Conservation (phyloP, 2,329 filamentous ascomycete genomes). For the Cryphonectria nitschkei region DNA sequence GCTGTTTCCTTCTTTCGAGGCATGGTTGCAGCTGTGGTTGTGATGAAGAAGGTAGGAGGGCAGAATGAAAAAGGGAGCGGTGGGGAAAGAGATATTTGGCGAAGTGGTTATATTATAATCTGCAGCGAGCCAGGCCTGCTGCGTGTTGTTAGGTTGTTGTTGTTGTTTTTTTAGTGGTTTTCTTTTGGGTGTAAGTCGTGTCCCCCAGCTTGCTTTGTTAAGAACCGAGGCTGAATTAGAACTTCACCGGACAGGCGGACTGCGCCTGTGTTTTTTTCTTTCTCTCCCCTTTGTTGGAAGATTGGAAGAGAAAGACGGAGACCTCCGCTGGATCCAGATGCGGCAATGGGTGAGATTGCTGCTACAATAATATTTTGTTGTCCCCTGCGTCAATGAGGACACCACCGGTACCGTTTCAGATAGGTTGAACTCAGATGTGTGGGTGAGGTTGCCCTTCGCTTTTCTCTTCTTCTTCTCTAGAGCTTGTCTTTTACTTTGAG, state of each 20-base stretch:
- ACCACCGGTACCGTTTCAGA: not conserved
- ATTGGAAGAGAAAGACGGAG: not conserved
- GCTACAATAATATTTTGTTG: not conserved
- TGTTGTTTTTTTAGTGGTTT: too few species aligned
- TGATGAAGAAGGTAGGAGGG: not conserved
- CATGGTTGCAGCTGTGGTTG: conserved; percentile 28
- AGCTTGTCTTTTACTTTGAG: too few species aligned
- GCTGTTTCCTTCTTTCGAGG: conserved; percentile 37
- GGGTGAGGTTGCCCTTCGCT: not conserved
- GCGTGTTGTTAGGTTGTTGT: too few species aligned
- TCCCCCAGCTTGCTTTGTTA: not conserved
- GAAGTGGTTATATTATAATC: not conserved
- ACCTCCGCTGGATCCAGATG: not conserved
- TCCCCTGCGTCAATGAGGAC: not conserved
- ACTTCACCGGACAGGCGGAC: not conserved
- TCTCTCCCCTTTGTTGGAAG: too few species aligned
- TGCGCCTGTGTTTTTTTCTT: too few species aligned
- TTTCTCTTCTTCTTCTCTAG: not conserved
- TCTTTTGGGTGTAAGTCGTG: too few species aligned
- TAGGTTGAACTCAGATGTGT: not conserved
- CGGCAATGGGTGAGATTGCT: not conserved
- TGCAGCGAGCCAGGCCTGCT: not conserved
- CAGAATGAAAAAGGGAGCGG: not conserved
- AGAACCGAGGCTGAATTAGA: not conserved
- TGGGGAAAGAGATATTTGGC: not conserved